A percentile compares a stretch with the other conserved stretches of the same genome.
These are phyloP conservation scores for Pyracantha coccinea DNA, from an alignment of 331 rosid species.

Conservation along the genomic window DNA sequence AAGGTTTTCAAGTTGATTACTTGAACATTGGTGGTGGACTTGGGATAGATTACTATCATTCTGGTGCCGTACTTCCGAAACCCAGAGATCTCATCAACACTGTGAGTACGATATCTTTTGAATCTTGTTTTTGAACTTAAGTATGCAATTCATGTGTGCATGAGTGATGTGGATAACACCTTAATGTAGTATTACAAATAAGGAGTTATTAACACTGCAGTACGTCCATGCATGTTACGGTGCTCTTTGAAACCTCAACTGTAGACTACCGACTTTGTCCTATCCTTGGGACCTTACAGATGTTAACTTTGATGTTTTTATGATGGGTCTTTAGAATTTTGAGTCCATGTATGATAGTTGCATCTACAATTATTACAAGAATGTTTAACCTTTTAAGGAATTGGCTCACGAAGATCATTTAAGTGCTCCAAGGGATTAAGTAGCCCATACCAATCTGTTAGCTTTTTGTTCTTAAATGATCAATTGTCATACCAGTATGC, in stretches of 20 bases:
- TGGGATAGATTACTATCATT: slow-evolving; percentile 90
- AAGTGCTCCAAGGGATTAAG: neutral
- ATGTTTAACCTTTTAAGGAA: neutral
- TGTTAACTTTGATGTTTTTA: neutral
- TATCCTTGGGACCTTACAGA: neutral
- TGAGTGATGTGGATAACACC: neutral
- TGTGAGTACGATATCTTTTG: slow-evolving; percentile 31
- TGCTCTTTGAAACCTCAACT: neutral
- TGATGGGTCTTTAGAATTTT: neutral
- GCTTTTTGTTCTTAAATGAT: neutral
- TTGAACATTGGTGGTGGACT: slow-evolving; percentile 96
- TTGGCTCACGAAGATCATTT: neutral
- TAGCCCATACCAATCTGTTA: neutral
- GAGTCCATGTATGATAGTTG: neutral
- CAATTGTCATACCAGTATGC: neutral
- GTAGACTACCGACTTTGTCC: neutral
- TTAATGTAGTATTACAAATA: slow-evolving; percentile 1
- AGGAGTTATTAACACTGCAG: neutral
- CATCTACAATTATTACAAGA: neutral
- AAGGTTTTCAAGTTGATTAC: slow-evolving; percentile 84
- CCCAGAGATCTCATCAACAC: slow-evolving; percentile 93
- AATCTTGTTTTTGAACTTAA: neutral
- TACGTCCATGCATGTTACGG: neutral
- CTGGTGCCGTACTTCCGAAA: slow-evolving; percentile 78
- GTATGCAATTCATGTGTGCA: neutral